These are phyloP conservation scores for Allantophomopsis lycopodina DNA, from an alignment of 2,329 filamentous ascomycete species.

Conservation along the genomic window DNA sequence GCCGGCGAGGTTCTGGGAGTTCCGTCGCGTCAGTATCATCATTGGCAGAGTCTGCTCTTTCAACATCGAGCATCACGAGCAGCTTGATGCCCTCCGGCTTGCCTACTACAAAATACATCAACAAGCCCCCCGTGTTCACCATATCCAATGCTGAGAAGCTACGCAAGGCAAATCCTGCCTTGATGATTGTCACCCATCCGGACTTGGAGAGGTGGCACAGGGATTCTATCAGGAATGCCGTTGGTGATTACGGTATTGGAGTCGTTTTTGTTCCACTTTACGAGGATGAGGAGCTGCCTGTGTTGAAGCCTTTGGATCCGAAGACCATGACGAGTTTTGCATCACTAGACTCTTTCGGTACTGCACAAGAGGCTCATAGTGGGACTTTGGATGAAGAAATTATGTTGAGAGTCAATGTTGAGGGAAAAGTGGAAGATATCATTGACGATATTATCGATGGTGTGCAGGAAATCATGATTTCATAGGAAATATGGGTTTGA, in stretches of 20 bases:
- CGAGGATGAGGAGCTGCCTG: conserved; percentile 12
- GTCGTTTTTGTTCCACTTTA: conserved; percentile 18
- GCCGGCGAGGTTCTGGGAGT: too few relatives aligned
- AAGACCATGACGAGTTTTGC: conserved; percentile 13
- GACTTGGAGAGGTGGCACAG: conserved; percentile 17
- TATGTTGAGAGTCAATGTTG: conserved; percentile 8
- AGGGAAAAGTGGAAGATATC: conserved; percentile 10
- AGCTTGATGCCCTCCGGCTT: conserved; percentile 1
- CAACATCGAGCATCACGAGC: background rate
- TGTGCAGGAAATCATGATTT: conserved; percentile 8
- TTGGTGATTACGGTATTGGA: conserved; percentile 16
- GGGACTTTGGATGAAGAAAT: conserved; percentile 11
- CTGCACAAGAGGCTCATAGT: background rate
- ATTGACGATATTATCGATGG: conserved; percentile 11
- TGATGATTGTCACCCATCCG: conserved; percentile 18
- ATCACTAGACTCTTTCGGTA: conserved; percentile 2
- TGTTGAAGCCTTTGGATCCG: conserved; percentile 15
- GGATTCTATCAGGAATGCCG: conserved; percentile 10
- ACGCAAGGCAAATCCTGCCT: conserved; percentile 12
- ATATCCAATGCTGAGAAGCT: conserved; percentile 9
- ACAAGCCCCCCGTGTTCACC: conserved; percentile 5
- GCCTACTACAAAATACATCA: conserved; percentile 2
- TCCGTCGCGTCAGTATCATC: too few relatives aligned
- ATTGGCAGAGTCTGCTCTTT: too few relatives aligned
- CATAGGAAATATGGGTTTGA: background rate